Conservation (phyloP, 495 filamentous ascomycete genomes). For the Aspergillus bertholletiae region DNA sequence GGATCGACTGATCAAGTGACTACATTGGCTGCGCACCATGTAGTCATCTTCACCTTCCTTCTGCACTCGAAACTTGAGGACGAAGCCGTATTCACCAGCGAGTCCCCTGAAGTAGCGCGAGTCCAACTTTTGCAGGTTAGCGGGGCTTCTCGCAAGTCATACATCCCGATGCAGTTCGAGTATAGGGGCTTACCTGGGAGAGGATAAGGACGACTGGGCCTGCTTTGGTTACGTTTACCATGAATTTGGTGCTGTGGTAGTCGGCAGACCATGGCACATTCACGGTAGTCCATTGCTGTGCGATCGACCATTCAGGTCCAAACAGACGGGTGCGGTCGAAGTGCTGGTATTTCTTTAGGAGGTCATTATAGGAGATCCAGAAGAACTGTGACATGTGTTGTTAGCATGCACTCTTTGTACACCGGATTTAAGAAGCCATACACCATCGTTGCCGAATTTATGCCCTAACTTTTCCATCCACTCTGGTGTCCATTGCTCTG, state of each 20-base stretch:
- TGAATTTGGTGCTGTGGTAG: slow-evolving; percentile 81
- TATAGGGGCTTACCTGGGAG: slow-evolving; percentile 49
- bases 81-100: slow-evolving; percentile 75
- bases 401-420: not conserved
- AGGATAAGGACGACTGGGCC: slow-evolving; percentile 77
- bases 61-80: slow-evolving; percentile 77
- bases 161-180: not conserved
- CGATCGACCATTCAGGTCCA: slow-evolving; percentile 74
- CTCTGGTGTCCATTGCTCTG: slow-evolving; percentile 86
- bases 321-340: slow-evolving; percentile 91
- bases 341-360: slow-evolving; percentile 76
- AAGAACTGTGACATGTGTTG: slow-evolving; percentile 41
- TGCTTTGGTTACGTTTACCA: slow-evolving; percentile 60
- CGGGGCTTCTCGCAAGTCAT: not conserved
- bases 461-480: slow-evolving; percentile 79
- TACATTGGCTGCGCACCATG: slow-evolving; percentile 72
- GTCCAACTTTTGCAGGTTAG: slow-evolving; percentile 54
- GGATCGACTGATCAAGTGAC: slow-evolving; percentile 69
- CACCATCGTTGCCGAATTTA: slow-evolving; percentile 85
- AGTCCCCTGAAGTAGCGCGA: slow-evolving; percentile 82
- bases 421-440: slow-evolving; percentile 13
- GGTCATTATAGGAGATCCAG: slow-evolving; percentile 75
- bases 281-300: slow-evolving; percentile 80
- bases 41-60: slow-evolving; percentile 79
- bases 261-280: slow-evolving; percentile 82